These are phyloP conservation scores for Xerophyta viscosa DNA, from an alignment of 106 monocot species.

Conservation along the genomic window DNA sequence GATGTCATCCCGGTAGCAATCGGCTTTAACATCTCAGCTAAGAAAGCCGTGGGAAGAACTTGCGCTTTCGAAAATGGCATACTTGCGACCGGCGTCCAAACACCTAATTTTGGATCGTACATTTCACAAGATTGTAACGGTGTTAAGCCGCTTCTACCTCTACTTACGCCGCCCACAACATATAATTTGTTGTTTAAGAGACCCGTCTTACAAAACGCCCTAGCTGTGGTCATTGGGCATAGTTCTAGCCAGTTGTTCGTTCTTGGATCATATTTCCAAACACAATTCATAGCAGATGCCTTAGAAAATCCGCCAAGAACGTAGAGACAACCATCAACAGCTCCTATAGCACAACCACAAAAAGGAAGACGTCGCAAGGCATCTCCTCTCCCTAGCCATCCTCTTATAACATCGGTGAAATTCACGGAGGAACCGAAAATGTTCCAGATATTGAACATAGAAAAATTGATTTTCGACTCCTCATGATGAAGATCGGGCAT, in stretches of 20 bases:
- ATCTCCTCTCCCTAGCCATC: constrained; percentile 48
- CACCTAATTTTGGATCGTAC: constrained; percentile 57
- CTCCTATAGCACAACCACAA: constrained; percentile 67
- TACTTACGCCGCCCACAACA: constrained; percentile 82
- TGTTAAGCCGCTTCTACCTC: constrained; percentile 46
- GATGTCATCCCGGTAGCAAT: constrained; percentile 90
- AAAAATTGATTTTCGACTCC: constrained; percentile 32
- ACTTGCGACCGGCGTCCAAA: constrained; percentile 56
- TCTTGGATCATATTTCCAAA: constrained; percentile 72
- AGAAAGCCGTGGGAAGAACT: constrained; percentile 54
- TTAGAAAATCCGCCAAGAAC: constrained; percentile 77
- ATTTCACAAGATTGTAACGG: constrained; percentile 77
- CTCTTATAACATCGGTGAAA: constrained; percentile 46
- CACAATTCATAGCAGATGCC: constrained; percentile 52
- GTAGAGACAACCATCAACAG: constrained; percentile 75
- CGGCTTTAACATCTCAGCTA: constrained; percentile 81
- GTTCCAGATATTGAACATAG: constrained; percentile 45
- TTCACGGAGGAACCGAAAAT: constrained; percentile 51
- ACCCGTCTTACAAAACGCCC: constrained; percentile 85
- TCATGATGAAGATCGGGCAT: constrained; percentile 48
- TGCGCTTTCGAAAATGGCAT: constrained; percentile 81
- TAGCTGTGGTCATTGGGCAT: constrained; percentile 46
- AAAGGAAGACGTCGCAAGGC: constrained; percentile 36
- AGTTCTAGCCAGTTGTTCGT: constrained; percentile 69
- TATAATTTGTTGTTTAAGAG: constrained; percentile 70